Evolutionary conservation across 441 rosid genomes (phyloP).

Genomic region (Heliophila coronopifolia): DNA sequence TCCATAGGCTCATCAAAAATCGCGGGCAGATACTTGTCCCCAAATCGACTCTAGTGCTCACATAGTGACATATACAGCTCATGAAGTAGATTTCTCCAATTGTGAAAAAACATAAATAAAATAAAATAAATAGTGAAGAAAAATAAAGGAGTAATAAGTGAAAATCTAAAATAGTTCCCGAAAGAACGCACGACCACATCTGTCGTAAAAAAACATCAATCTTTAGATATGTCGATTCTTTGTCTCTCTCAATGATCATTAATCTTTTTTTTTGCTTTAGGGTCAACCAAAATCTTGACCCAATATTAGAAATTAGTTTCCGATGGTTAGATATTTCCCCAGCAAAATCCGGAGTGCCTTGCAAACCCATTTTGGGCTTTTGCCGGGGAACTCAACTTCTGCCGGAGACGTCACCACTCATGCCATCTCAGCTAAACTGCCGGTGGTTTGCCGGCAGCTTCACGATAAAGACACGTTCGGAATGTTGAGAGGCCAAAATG

Average conservation of each 20-base stretch:
- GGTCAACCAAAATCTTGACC: neutral
- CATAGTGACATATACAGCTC: no score
- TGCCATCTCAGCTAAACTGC: constrained; percentile 6
- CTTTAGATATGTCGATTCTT: constrained; percentile 8
- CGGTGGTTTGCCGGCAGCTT: constrained; percentile 30
- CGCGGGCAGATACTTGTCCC: no score
- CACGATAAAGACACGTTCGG: constrained; percentile 27
- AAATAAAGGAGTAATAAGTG: neutral
- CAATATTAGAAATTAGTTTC: constrained; percentile 1
- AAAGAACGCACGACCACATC: constrained; percentile 28
- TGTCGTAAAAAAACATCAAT: neutral
- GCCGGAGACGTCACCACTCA: neutral
- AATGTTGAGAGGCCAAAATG: constrained; percentile 40
- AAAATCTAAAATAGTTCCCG: constrained; percentile 10
- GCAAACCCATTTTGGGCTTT: constrained; percentile 14
- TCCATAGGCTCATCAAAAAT: no score
- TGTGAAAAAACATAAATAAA: no score
- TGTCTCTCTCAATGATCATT: constrained; percentile 5
- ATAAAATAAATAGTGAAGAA: neutral
- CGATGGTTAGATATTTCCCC: constrained; percentile 35
- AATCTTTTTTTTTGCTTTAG: constrained; percentile 4
- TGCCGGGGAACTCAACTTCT: constrained; percentile 9
- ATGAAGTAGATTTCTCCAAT: no score
- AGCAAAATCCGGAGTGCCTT: neutral
- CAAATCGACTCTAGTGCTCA: no score